Conservation (phyloP, 768 basidiomycete genomes). For the Mycena galericulata region DNA sequence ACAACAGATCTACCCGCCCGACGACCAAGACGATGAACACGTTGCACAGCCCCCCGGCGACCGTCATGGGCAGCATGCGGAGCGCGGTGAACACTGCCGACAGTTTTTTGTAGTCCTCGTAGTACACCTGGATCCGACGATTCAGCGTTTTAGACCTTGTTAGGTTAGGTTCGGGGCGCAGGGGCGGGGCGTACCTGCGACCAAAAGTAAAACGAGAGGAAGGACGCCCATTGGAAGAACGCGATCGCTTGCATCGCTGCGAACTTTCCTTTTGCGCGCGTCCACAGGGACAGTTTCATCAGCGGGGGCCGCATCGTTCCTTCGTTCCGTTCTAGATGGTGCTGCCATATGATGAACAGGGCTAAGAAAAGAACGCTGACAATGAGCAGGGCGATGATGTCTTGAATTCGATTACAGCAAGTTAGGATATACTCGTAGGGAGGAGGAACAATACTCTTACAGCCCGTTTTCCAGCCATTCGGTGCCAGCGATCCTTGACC, state of each 20-base stretch:
- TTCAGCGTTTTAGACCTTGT: no score
- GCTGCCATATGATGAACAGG: constrained; percentile 73
- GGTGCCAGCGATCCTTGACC: constrained; percentile 69
- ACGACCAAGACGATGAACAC: constrained; percentile 72
- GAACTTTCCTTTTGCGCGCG: constrained; percentile 70
- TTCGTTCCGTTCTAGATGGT: constrained; percentile 59
- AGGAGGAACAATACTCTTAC: constrained; percentile 25
- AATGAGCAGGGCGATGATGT: constrained; percentile 76
- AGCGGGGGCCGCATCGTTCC: constrained; percentile 63
- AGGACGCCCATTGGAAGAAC: constrained; percentile 72
- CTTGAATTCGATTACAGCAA: constrained; percentile 41
- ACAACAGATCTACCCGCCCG: constrained; percentile 64
- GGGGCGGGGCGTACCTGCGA: constrained; percentile 28
- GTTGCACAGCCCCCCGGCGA: constrained; percentile 77
- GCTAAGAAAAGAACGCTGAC: constrained; percentile 65
- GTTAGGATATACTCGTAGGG: background rate
- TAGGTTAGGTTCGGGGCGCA: no score
- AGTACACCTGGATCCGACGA: constrained; percentile 75
- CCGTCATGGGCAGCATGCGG: constrained; percentile 77
- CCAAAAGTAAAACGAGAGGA: constrained; percentile 64
- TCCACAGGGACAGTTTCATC: constrained; percentile 74
- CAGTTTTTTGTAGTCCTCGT: constrained; percentile 71
- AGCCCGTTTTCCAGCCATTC: constrained; percentile 66
- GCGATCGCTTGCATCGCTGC: constrained; percentile 72
- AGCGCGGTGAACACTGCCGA: constrained; percentile 71